A percentile compares a stretch with the other conserved stretches of the same genome.
These are phyloP conservation scores for Ananas comosus DNA, from an alignment of 176 grass and related monocot species.

Conservation along the genomic window DNA sequence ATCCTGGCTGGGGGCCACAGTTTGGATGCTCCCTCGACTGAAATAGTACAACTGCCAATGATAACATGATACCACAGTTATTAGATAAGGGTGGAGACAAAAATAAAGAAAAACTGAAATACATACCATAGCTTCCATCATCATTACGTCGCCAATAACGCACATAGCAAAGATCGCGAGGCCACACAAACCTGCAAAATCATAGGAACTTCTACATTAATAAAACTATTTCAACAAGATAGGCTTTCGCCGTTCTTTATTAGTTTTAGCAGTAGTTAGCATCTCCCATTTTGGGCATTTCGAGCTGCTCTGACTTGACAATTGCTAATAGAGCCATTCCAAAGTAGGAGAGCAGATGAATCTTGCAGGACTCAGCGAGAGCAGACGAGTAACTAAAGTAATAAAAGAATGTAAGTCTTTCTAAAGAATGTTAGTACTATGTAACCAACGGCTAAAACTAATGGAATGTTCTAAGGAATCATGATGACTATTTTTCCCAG, in stretches of 20 bases:
- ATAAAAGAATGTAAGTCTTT: too few relatives aligned
- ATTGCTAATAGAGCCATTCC: too few relatives aligned
- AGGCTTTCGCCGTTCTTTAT: background rate
- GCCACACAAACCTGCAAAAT: conserved; percentile 70
- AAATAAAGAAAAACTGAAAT: background rate
- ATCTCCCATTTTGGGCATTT: too few relatives aligned
- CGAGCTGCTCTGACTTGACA: too few relatives aligned
- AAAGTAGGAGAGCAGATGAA: too few relatives aligned
- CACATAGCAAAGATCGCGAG: conserved; percentile 92
- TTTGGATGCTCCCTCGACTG: conserved; percentile 92
- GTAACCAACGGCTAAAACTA: background rate
- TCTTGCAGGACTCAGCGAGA: too few relatives aligned
- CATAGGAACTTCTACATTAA: background rate
- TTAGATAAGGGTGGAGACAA: conserved; percentile 13
- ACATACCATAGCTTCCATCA: conserved; percentile 98
- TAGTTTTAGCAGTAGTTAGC: too few relatives aligned
- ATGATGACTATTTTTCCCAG: background rate
- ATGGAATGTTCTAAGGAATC: background rate
- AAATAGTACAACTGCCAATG: conserved; percentile 81
- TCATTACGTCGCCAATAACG: conserved; percentile 98
- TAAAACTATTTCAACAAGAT: background rate
- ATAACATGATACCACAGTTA: conserved; percentile 19
- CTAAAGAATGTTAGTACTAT: too few relatives aligned
- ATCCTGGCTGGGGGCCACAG: conserved; percentile 90
- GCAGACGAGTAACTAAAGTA: too few relatives aligned